These are phyloP conservation scores for Aphanomyces euteiches DNA, from an alignment of 352 stramenopile genomes.

Conservation along the genomic window DNA sequence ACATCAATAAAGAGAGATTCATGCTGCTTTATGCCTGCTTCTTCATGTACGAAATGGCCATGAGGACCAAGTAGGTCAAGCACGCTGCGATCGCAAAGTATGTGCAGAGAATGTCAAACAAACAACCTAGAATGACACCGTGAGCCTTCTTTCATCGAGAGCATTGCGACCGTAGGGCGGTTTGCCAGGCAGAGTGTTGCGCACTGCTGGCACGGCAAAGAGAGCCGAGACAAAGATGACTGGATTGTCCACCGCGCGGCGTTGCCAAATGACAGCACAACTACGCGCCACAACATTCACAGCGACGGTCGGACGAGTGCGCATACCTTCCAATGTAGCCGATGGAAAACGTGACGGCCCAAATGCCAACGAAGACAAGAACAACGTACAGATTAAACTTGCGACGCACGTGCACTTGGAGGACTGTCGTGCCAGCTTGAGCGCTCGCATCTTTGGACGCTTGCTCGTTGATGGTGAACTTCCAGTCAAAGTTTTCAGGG, in stretches of 20 bases:
- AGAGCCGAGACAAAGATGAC: constrained; percentile 25
- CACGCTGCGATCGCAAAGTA: constrained; percentile 25
- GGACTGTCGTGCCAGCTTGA: not conserved
- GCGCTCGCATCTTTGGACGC: not conserved
- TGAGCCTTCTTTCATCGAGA: too few relatives aligned
- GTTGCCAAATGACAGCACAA: constrained; percentile 23
- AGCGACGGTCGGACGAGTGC: not conserved
- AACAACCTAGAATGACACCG: not conserved
- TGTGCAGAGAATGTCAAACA: constrained; percentile 25
- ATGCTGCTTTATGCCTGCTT: not conserved
- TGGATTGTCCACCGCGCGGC: constrained; percentile 12
- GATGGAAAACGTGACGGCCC: constrained; percentile 21
- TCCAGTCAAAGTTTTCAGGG: constrained; percentile 7
- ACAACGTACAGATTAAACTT: constrained; percentile 22
- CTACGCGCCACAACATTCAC: not conserved
- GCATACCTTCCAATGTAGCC: constrained; percentile 26
- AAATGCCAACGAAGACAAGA: constrained; percentile 19
- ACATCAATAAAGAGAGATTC: too few relatives aligned
- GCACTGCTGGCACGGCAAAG: constrained; percentile 27
- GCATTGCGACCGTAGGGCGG: constrained; percentile 10
- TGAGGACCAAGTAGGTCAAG: constrained; percentile 14
- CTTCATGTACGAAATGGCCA: constrained; percentile 22
- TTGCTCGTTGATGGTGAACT: not conserved
- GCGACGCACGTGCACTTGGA: not conserved
- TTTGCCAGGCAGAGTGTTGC: constrained; percentile 24